A percentile compares a stretch with the other conserved stretches of the same genome.
phyloP scores from a whole-genome alignment of 1,139 yeast genomes.

The Blastobotrys capitulatus region DNA sequence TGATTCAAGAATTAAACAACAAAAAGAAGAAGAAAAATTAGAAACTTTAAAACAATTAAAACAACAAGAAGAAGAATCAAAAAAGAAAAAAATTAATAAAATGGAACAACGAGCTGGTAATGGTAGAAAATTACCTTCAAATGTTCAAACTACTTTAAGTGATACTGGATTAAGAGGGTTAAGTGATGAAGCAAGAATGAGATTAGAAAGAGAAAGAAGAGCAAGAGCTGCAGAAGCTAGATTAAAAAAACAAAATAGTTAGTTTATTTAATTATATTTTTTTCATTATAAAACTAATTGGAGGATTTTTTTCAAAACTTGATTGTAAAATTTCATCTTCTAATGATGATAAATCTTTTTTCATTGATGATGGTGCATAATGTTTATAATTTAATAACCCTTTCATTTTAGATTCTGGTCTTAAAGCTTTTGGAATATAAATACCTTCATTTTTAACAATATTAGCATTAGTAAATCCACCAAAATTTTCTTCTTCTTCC shows the following conservation, averaged over 20 bases:
- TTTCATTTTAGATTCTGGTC: constrained; percentile 39
- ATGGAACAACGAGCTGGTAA: constrained; percentile 30
- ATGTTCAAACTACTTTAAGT: constrained; percentile 21
- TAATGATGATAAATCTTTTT: neutral
- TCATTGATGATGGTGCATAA: constrained; percentile 47
- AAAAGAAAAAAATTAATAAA: constrained; percentile 33
- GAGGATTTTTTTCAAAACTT: neutral
- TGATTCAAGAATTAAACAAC: constrained; percentile 39
- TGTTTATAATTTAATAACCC: constrained; percentile 57
- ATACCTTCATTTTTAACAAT: constrained; percentile 26
- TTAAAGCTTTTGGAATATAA: constrained; percentile 21
- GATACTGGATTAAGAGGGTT: constrained; percentile 34
- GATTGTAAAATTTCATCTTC: constrained; percentile 11
- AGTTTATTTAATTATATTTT: neutral
- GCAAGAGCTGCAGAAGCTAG: constrained; percentile 98
- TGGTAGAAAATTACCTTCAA: constrained; percentile 34
- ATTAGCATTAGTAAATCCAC: constrained; percentile 49
- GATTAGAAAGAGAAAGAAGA: constrained; percentile 85
- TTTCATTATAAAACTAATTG: constrained; percentile 15
- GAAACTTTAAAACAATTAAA: constrained; percentile 34
- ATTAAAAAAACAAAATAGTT: constrained; percentile 33
- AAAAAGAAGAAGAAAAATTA: constrained; percentile 35
- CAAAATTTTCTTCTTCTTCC: constrained; percentile 21
- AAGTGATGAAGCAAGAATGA: constrained; percentile 64
- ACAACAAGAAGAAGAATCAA: constrained; percentile 31